Evolutionary conservation across 352 stramenopile genomes (phyloP).

Genomic region (Aphanomyces stellatus): DNA sequence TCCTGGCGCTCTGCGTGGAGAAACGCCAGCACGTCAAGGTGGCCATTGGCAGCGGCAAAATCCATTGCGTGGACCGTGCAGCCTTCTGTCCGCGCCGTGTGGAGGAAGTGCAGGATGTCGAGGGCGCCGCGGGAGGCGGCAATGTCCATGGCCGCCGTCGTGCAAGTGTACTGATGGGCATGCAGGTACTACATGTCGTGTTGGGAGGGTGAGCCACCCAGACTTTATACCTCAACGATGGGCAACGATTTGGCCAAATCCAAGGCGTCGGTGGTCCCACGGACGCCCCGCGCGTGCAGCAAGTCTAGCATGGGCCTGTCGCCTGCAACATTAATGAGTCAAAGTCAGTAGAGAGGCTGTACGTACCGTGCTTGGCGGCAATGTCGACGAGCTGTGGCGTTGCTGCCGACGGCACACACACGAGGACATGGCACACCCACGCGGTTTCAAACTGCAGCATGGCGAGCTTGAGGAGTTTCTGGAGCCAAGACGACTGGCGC

Average conservation of each 20-base stretch:
- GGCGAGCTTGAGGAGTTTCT: neutral
- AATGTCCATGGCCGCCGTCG: conserved; percentile 22
- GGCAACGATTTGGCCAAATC: neutral
- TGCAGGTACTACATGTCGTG: neutral
- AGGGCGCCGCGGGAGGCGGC: conserved; percentile 22
- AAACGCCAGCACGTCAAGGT: conserved; percentile 24
- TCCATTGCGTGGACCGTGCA: conserved; percentile 23
- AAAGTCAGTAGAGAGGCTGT: neutral
- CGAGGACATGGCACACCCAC: neutral
- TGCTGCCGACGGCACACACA: neutral
- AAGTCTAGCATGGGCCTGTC: neutral
- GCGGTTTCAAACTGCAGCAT: neutral
- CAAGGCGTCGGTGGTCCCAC: neutral
- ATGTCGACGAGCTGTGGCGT: neutral
- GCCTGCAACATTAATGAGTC: neutral
- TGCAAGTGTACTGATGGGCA: neutral
- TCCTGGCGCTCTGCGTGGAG: neutral
- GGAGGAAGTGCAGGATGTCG: conserved; percentile 23
- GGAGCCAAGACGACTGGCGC: neutral
- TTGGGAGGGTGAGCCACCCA: too few species aligned
- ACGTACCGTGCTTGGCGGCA: neutral
- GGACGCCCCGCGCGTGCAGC: neutral
- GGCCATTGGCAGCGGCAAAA: conserved; percentile 19
- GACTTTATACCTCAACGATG: neutral
- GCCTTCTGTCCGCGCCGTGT: conserved; percentile 17